phyloP scores from a whole-genome alignment of 495 filamentous ascomycete species.

The Cudoniella acicularis region DNA sequence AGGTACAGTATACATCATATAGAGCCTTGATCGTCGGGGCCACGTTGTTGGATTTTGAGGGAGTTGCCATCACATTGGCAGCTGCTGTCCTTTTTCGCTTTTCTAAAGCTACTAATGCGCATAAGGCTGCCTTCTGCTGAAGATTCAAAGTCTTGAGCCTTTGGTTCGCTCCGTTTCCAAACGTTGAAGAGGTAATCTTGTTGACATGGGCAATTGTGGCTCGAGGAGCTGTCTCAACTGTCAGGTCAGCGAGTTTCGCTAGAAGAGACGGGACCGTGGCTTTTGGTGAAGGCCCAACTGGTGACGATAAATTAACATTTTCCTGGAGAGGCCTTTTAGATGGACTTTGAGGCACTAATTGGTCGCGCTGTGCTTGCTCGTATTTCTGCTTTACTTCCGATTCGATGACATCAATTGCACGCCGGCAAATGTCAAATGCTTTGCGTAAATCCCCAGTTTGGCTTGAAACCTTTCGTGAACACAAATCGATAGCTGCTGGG shows the following conservation, averaged over 20 bases:
- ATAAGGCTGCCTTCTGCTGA: slow-evolving; percentile 94
- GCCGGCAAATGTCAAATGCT: slow-evolving; percentile 89
- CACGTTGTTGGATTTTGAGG: slow-evolving; percentile 48
- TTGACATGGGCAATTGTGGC: slow-evolving; percentile 88
- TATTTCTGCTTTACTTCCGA: slow-evolving; percentile 69
- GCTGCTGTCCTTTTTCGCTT: slow-evolving; percentile 48
- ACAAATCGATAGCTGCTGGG: slow-evolving; percentile 87
- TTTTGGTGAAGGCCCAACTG: slow-evolving; percentile 25
- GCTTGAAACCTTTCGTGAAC: slow-evolving; percentile 87
- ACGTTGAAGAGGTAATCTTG: slow-evolving; percentile 78
- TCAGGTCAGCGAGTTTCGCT: slow-evolving; percentile 56
- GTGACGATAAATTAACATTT: slow-evolving; percentile 66
- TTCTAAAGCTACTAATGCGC: slow-evolving; percentile 79
- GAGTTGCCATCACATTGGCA: slow-evolving; percentile 45
- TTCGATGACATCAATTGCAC: slow-evolving; percentile 87
- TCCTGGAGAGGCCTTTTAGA: slow-evolving; percentile 60
- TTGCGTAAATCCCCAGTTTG: slow-evolving; percentile 94
- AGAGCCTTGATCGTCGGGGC: slow-evolving; percentile 75
- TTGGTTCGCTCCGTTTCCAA: slow-evolving; percentile 78
- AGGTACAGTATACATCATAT: slow-evolving; percentile 70
- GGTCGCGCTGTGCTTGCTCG: slow-evolving; percentile 47
- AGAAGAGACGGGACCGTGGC: slow-evolving; percentile 31
- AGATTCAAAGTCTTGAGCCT: slow-evolving; percentile 84
- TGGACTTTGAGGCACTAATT: slow-evolving; percentile 43
- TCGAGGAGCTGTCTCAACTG: slow-evolving; percentile 73